These are phyloP conservation scores for Sugiyamaella chiloensis DNA, from an alignment of 805 yeast genomes.

Conservation along the genomic window DNA sequence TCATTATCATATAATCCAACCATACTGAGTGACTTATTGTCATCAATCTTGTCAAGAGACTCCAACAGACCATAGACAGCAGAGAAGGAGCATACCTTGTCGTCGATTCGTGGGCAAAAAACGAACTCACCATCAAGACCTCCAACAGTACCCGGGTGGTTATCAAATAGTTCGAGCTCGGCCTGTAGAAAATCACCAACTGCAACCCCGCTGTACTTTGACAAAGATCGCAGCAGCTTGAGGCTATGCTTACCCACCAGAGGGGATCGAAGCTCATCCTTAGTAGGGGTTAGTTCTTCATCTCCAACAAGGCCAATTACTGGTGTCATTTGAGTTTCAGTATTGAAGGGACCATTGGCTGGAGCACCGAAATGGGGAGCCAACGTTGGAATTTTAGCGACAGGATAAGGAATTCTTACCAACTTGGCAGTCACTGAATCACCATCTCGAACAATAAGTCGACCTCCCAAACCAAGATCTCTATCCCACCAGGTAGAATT, in stretches of 20 bases:
- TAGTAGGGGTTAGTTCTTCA: slow-evolving; percentile 45
- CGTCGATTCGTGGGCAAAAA: slow-evolving; percentile 79
- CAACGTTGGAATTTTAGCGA: slow-evolving; percentile 78
- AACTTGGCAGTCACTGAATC: slow-evolving; percentile 35
- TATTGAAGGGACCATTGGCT: slow-evolving; percentile 67
- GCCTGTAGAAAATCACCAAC: slow-evolving; percentile 61
- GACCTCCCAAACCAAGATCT: slow-evolving; percentile 82
- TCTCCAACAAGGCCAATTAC: slow-evolving; percentile 56
- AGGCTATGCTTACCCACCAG: slow-evolving; percentile 65
- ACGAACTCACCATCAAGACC: slow-evolving; percentile 72
- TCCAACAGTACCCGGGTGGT: slow-evolving; percentile 71
- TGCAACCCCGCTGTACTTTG: slow-evolving; percentile 52
- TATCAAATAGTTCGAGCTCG: slow-evolving; percentile 75
- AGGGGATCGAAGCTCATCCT: slow-evolving; percentile 58
- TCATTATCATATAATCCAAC: slow-evolving; percentile 75
- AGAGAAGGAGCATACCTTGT: slow-evolving; percentile 73
- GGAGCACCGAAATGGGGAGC: slow-evolving; percentile 85
- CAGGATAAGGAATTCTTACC: slow-evolving; percentile 39
- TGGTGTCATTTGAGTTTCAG: slow-evolving; percentile 79
- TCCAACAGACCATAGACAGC: slow-evolving; percentile 61
- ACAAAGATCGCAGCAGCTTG: slow-evolving; percentile 60
- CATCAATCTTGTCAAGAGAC: slow-evolving; percentile 28
- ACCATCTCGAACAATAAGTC: slow-evolving; percentile 52
- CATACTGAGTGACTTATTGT: slow-evolving; percentile 38
- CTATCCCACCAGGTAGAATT: slow-evolving; percentile 71